Base-by-base conservation (phyloP, 2,329 filamentous ascomycete species). In the Aspergillus floridensis region DNA sequence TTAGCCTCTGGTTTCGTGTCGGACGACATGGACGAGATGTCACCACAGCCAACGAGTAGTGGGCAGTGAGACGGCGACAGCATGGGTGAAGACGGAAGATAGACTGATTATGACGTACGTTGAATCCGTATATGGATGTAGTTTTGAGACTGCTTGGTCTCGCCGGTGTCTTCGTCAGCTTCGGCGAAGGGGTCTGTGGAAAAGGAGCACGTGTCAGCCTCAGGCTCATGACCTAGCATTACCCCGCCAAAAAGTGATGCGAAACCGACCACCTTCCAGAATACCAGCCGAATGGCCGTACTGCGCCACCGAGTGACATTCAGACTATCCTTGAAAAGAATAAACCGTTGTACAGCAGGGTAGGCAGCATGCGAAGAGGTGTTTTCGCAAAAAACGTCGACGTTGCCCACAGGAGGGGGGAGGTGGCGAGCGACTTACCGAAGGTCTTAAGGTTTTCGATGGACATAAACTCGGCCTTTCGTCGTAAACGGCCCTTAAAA, bases 71-170 rank as follows among this genome's bases (percentile, higher is more conserved):
- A 19, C 32, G 31, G 32, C 19, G 21, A 49, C 22, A 44, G 10
- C 50, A 29, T 53, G 49, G 46, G 52, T 47, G 49, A 59, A 56
- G 31, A 24, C 47, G 11, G 12, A 14, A 46, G 48, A 32, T 58
- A 16, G 31, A 48, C 46, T 38, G 49, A 10, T 47, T 12, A 63
- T 57, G 35, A 88, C 90, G 76, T 88, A 98, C 93, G 95, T 80
- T 99, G 95, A 79, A 98, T 98, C 82, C 95, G 93, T 81, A 99
- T 98, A 84, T 98, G 95, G 80, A 98, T 96, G 80, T 97, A 96
- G 82, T 96, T 96, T 83, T 96, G 91, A 79, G 90, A 88, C 85
- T 95, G 90, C 83, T 95, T 95, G 79, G 88, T 89, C 83, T 96
- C 91, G 85, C 92, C 93, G 80, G 90, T 92, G 81, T 96, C 93